A percentile compares a stretch with the other conserved stretches of the same genome.
phyloP scores from a whole-genome alignment of 768 basidiomycete species.

The Clathrus columnatus region DNA sequence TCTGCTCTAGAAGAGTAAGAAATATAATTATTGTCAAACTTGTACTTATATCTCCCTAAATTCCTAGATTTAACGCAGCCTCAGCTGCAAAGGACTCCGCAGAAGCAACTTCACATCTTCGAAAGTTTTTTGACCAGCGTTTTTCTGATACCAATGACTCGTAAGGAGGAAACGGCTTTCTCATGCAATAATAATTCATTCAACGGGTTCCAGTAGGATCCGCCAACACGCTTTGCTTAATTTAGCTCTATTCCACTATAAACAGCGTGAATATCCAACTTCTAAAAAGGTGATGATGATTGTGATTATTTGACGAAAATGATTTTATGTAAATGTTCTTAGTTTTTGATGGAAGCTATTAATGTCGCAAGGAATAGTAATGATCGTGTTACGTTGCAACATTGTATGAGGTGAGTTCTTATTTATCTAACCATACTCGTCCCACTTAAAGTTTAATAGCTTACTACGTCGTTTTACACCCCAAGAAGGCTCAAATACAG shows the following conservation, averaged over 20 bases:
- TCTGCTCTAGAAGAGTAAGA: slow-evolving; percentile 53
- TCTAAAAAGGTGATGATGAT: slow-evolving; percentile 49
- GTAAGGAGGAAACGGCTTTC: too few species aligned
- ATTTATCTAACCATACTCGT: not conserved
- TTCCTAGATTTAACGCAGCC: slow-evolving; percentile 63
- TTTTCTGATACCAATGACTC: slow-evolving; percentile 77
- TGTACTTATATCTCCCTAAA: too few species aligned
- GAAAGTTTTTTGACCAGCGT: slow-evolving; percentile 77
- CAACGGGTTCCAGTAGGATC: slow-evolving; percentile 61
- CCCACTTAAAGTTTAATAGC: slow-evolving; percentile 28
- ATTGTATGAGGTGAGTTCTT: slow-evolving; percentile 57
- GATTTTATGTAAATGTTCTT: slow-evolving; percentile 8
- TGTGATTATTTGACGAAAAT: not conserved
- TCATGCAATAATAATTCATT: not conserved
- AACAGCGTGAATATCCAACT: slow-evolving; percentile 56
- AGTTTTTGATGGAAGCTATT: slow-evolving; percentile 74
- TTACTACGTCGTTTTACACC: slow-evolving; percentile 65
- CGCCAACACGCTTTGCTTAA: slow-evolving; percentile 76
- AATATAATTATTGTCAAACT: too few species aligned
- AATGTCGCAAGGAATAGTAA: slow-evolving; percentile 63
- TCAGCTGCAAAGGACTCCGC: slow-evolving; percentile 61
- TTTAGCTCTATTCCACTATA: slow-evolving; percentile 69
- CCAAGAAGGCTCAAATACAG: slow-evolving; percentile 28
- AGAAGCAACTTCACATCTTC: slow-evolving; percentile 58
- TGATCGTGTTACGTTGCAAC: slow-evolving; percentile 65